phyloP scores from a whole-genome alignment of 257 asterid genomes.

The Fraxinus anomala region DNA sequence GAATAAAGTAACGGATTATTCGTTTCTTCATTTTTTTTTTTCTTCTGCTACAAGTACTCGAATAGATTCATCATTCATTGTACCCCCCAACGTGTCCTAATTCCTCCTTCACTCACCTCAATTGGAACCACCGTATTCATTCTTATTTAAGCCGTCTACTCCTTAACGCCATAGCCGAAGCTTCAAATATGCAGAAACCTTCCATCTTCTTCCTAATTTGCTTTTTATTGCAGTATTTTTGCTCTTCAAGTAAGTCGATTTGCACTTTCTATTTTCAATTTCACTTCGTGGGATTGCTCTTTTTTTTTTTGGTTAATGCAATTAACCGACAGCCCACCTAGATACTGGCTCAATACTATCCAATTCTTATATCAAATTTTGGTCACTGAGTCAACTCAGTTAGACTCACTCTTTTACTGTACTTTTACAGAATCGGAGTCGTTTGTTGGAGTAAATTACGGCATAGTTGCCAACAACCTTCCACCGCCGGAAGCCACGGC shows the following conservation, averaged over 20 bases:
- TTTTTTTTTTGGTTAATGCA: not conserved
- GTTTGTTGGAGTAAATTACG: conserved; percentile 85
- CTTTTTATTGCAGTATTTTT: not conserved
- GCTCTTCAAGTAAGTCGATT: not conserved
- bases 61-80: not conserved
- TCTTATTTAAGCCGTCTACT: not conserved
- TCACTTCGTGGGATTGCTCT: not conserved
- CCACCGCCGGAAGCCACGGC: conserved; percentile 91
- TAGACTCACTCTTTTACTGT: not conserved
- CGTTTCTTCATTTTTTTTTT: not conserved
- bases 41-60: not conserved
- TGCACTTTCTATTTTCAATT: not conserved
- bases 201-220: not conserved
- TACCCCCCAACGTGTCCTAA: not conserved
- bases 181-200: not conserved
- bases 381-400: conserved; percentile 3
- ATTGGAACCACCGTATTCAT: not conserved
- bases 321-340: not conserved
- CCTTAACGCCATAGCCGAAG: not conserved
- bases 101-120: not conserved
- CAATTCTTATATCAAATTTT: not conserved
- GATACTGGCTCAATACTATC: no score
- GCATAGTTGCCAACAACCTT: conserved; percentile 81
- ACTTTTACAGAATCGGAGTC: conserved; percentile 60
- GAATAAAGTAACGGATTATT: not conserved